Conservation (phyloP, 2,329 filamentous ascomycete genomes). For the Colletotrichum echinochloae region DNA sequence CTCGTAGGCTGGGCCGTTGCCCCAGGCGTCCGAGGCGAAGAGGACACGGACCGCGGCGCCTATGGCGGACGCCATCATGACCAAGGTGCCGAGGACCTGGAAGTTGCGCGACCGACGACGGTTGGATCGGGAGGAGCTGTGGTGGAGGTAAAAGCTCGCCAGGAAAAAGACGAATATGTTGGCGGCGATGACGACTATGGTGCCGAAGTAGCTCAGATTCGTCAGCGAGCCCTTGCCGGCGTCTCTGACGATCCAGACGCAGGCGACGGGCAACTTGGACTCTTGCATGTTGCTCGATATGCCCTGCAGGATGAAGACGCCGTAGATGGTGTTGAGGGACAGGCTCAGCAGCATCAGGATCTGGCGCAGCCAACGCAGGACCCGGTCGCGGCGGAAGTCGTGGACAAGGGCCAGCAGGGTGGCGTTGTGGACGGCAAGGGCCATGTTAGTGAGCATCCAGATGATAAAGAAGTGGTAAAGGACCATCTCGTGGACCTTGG, state of each 20-base stretch:
- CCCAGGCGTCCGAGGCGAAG: slow-evolving; percentile 71
- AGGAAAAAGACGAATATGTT: slow-evolving; percentile 70
- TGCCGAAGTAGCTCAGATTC: slow-evolving; percentile 66
- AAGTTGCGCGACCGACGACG: slow-evolving; percentile 68
- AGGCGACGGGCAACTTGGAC: slow-evolving; percentile 69
- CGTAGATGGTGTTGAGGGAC: slow-evolving; percentile 66
- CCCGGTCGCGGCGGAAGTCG: slow-evolving; percentile 75
- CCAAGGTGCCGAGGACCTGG: slow-evolving; percentile 64
- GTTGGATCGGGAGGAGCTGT: slow-evolving; percentile 53
- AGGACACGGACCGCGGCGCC: slow-evolving; percentile 70
- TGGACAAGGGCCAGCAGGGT: slow-evolving; percentile 73
- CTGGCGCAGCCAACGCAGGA: slow-evolving; percentile 74
- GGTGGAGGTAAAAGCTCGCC: slow-evolving; percentile 74
- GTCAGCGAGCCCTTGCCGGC: slow-evolving; percentile 49
- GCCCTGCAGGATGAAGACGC: slow-evolving; percentile 67
- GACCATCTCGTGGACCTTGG: slow-evolving; percentile 68
- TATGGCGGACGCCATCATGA: slow-evolving; percentile 69
- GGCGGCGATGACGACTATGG: slow-evolving; percentile 69
- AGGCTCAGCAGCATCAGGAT: slow-evolving; percentile 75
- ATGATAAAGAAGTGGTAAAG: slow-evolving; percentile 79
- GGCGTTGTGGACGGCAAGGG: slow-evolving; percentile 74
- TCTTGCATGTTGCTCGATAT: slow-evolving; percentile 64
- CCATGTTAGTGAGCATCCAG: slow-evolving; percentile 74
- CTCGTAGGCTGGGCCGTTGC: slow-evolving; percentile 58
- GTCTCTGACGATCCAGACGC: slow-evolving; percentile 64